Evolutionary conservation across 2,329 filamentous ascomycete genomes (phyloP), one percentile per base, ranked within the genome.

Genomic region (Paecilomyces sp.): DNA sequence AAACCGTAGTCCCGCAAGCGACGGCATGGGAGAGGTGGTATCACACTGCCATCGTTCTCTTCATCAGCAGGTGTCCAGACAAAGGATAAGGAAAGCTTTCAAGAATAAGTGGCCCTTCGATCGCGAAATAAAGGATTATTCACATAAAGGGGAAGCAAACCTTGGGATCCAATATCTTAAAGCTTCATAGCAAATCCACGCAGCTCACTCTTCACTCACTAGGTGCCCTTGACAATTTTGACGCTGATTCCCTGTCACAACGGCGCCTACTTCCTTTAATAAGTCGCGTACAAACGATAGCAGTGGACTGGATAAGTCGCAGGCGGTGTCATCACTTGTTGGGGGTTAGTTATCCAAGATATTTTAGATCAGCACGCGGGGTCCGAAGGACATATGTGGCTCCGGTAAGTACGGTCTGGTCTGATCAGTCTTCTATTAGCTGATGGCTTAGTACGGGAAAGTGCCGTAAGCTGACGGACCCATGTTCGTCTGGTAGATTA

Each of bases 1-100:
- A 57, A 57, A 50, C 60, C 59, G 34, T 60, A 53, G 51, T 30
- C 24, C 22, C 5, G 51, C 6, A n/a, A 53, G 28, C 13, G 51
- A 25, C 22, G 51, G 51, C 51, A 53, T 53, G 51, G n/a, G 28
- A n/a, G 8, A 53, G 13, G 12, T 53, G 24, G 28, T 30, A 3
- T 25, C 22, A 25, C 28, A 6, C 28, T 53, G 11, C 22, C 3
- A 53, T 30, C 22, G 13, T 53, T 22, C 22, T 5, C 5, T 53
- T 30, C 24, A n/a, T 53, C 51, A 53, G 51, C 51, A 7, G 11
- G 51, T 15, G 51, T 6, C n/a, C 28, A 12, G 25, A 53, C 51
- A 30, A 53, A 53, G 51, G 51, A 5, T 47, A n/a, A 41, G 9
- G 15, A 47, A 3, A 18, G 6, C 2, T 47, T 18, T 6, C 9